Conservation (phyloP, 1,139 yeast genomes). For the Candida neerlandica region DNA sequence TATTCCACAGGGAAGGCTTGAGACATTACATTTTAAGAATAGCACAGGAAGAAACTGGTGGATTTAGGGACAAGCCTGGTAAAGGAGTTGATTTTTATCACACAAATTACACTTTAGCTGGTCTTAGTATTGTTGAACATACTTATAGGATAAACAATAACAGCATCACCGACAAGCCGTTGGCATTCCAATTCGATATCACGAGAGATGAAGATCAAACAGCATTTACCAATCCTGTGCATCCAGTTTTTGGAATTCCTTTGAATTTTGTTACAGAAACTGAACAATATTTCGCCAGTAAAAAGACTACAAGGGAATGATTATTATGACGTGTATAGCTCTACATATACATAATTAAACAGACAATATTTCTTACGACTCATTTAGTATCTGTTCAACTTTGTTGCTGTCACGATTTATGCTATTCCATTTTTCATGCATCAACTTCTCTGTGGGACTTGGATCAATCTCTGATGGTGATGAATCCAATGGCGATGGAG, state of each 20-base stretch:
- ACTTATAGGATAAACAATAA: conserved; percentile 31
- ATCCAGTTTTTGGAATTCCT: conserved; percentile 73
- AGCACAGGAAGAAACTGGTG: conserved; percentile 70
- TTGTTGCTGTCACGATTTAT: background rate
- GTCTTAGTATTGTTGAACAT: conserved; percentile 71
- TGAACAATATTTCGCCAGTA: conserved; percentile 5
- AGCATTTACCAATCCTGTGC: conserved; percentile 38
- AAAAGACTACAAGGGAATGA: background rate
- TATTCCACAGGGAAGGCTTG: conserved; percentile 59
- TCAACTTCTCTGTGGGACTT: background rate
- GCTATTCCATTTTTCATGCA: background rate
- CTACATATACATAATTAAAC: background rate
- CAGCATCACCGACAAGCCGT: conserved; percentile 19
- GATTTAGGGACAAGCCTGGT: conserved; percentile 88
- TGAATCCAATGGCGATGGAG: background rate
- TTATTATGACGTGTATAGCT: background rate
- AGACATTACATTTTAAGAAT: conserved; percentile 71
- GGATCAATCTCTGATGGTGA: background rate
- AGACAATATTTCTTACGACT: background rate
- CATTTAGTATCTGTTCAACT: background rate
- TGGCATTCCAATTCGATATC: conserved; percentile 33
- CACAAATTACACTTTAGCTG: conserved; percentile 81
- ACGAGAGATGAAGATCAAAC: conserved; percentile 20
- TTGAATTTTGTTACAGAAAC: conserved; percentile 8
- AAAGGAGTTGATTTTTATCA: conserved; percentile 83